These are phyloP conservation scores for Silene conica DNA, from an alignment of 148 eudicot genomes.

Conservation along the genomic window DNA sequence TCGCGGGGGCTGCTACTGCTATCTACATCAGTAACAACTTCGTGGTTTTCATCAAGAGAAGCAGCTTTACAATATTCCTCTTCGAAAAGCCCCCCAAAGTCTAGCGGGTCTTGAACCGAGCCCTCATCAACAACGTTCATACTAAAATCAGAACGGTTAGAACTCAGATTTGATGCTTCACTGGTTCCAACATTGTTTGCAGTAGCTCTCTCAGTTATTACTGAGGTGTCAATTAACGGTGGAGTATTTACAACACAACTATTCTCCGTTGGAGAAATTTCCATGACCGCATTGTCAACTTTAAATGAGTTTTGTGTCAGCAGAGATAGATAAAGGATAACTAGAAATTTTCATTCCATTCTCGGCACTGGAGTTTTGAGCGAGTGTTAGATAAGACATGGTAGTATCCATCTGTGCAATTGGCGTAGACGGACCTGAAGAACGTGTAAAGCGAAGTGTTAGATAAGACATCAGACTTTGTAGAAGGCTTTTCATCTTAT, in stretches of 20 bases:
- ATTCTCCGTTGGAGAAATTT: constrained; percentile 40
- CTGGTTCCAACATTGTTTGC: constrained; percentile 54
- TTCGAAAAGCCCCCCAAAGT: constrained; percentile 64
- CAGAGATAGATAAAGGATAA: constrained; percentile 31
- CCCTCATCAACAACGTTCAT: constrained; percentile 70
- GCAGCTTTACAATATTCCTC: constrained; percentile 83
- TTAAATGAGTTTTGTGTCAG: constrained; percentile 37
- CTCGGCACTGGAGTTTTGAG: constrained; percentile 23
- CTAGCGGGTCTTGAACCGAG: constrained; percentile 52
- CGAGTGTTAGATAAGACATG: constrained; percentile 32
- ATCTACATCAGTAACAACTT: constrained; percentile 61
- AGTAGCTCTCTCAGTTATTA: constrained; percentile 35
- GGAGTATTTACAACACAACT: constrained; percentile 55
- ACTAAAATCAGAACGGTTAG: constrained; percentile 72
- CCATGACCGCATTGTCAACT: constrained; percentile 33
- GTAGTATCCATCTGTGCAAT: constrained; percentile 27
- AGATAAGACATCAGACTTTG: no score
- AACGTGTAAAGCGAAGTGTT: constrained; percentile 9
- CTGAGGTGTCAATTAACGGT: constrained; percentile 27
- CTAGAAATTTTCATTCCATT: constrained; percentile 31
- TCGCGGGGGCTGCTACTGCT: constrained; percentile 49
- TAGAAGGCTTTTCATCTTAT: neutral
- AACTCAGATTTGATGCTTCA: constrained; percentile 61
- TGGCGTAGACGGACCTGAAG: constrained; percentile 36
- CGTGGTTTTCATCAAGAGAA: constrained; percentile 43